Evolutionary conservation across 2,329 filamentous ascomycete genomes (phyloP), one percentile per base, ranked within the genome.

Genomic region (Ascochyta koolunga): DNA sequence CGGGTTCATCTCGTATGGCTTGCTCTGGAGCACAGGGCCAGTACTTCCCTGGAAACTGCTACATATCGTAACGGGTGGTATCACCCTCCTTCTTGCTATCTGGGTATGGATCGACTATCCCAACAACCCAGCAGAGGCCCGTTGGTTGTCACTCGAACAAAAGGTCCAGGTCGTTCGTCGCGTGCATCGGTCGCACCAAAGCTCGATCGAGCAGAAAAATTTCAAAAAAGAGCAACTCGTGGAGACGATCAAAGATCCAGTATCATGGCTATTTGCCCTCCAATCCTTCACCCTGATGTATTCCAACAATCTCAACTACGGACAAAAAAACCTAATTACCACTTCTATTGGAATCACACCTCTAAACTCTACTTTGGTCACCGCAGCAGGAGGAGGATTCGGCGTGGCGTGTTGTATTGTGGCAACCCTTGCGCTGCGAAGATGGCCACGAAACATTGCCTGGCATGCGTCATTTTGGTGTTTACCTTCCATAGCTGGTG

Each of bases 171-270:
- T 45, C 11, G 19, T 45, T 16, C 42, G 42, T 21, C 42, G 42
- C 16, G 42, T 45, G 22, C 42, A 45, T 21, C 8, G 19, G 29
- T 45, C 42, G 5, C 42, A 45, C 3, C 42, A 45, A 21, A 45
- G 42, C 42, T 45, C 42, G 9, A 45, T 45, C n/a, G 42, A 45
- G 22, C 42, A 45, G 16, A 45, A 45, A 21, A 32, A 37, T 4
- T 45, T 45, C 32, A 45, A 45, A 16, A 45, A 29, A 19, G 42
- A 45, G 4, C 42, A 45, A 11, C 29, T 37, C n/a, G 7, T 45
- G 8, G 42, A 45, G 15, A 37, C 42, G 3, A 27, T 45, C 32
- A 45, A 37, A 37, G 42, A 45, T 10, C 42, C 42, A 5, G 33
- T 45, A 7, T 45, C 42, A 27, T 45, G 42, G 16, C 35, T 37